These are phyloP conservation scores for Tolypocladium endophyticum DNA, from an alignment of 2,329 filamentous ascomycete species.

Conservation along the genomic window DNA sequence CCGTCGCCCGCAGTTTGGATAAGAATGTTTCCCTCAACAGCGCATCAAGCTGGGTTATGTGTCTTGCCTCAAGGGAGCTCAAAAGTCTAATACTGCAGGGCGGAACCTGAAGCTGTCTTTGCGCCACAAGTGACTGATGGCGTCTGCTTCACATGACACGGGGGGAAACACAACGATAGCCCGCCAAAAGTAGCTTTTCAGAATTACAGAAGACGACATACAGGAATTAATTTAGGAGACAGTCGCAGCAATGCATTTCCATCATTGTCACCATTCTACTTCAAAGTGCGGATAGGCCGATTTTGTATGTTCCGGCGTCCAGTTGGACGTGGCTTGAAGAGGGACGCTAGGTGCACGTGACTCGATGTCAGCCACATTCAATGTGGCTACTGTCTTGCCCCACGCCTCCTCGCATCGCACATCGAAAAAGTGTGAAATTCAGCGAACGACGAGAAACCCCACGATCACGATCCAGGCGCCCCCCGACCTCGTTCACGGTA, in stretches of 20 bases:
- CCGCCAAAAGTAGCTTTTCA: not conserved
- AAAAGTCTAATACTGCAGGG: not conserved
- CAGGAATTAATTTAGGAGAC: not conserved
- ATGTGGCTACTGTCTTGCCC: constrained; percentile 19
- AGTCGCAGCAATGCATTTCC: not conserved
- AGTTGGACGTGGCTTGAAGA: not conserved
- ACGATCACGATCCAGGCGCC: constrained; percentile 19
- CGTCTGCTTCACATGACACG: not conserved
- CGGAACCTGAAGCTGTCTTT: not conserved
- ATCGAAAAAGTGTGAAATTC: constrained; percentile 32
- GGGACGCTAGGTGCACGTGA: constrained; percentile 15
- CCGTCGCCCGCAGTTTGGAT: not conserved
- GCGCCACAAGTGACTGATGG: too few species aligned
- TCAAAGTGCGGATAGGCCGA: not conserved
- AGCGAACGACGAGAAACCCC: constrained; percentile 24
- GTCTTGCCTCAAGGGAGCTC: not conserved
- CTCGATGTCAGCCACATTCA: constrained; percentile 2
- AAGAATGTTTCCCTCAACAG: not conserved
- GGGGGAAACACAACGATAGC: not conserved
- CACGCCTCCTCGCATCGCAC: constrained; percentile 25
- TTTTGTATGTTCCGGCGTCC: not conserved
- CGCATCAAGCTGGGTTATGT: not conserved
- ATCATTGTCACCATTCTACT: not conserved
- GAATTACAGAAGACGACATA: not conserved
- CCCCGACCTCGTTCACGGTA: constrained; percentile 10